These are phyloP conservation scores for Poa pratensis DNA, from an alignment of 176 grass and related monocot genomes.

Conservation along the genomic window DNA sequence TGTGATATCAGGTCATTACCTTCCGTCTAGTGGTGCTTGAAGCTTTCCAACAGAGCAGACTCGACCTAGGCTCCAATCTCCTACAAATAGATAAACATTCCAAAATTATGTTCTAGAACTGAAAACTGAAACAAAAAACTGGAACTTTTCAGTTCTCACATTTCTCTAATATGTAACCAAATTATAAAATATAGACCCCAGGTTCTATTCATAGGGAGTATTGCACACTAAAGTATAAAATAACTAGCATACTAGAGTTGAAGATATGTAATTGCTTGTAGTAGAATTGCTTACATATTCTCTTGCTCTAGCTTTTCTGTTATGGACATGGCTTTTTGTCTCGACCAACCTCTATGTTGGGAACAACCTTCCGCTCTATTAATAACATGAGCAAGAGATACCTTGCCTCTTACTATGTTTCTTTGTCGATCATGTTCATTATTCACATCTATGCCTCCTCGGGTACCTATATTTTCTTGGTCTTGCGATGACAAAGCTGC, in stretches of 20 bases:
- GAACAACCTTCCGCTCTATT: constrained; percentile 65
- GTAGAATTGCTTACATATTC: constrained; percentile 81
- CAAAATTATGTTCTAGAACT: constrained; percentile 26
- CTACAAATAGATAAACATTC: constrained; percentile 52
- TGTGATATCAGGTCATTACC: constrained; percentile 49
- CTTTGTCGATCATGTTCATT: constrained; percentile 42
- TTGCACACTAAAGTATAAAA: not conserved
- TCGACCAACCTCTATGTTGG: constrained; percentile 68
- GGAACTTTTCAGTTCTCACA: not conserved
- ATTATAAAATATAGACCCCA: constrained; percentile 1
- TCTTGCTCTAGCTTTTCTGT: constrained; percentile 90
- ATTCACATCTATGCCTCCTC: constrained; percentile 41
- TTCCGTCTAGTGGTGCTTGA: constrained; percentile 58
- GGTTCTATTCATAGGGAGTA: not conserved
- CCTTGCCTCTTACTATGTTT: constrained; percentile 65
- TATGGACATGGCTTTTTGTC: constrained; percentile 79
- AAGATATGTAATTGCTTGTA: constrained; percentile 23
- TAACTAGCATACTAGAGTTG: not conserved
- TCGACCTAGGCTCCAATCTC: constrained; percentile 88
- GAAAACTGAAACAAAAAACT: too few relatives aligned
- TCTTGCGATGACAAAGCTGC: constrained; percentile 45
- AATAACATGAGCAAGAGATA: constrained; percentile 86
- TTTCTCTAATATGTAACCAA: constrained; percentile 3
- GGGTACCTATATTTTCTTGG: constrained; percentile 37
- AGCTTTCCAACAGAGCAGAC: constrained; percentile 76